Conservation (phyloP, 116 monocot genomes). For the Thalassia testudinum region DNA sequence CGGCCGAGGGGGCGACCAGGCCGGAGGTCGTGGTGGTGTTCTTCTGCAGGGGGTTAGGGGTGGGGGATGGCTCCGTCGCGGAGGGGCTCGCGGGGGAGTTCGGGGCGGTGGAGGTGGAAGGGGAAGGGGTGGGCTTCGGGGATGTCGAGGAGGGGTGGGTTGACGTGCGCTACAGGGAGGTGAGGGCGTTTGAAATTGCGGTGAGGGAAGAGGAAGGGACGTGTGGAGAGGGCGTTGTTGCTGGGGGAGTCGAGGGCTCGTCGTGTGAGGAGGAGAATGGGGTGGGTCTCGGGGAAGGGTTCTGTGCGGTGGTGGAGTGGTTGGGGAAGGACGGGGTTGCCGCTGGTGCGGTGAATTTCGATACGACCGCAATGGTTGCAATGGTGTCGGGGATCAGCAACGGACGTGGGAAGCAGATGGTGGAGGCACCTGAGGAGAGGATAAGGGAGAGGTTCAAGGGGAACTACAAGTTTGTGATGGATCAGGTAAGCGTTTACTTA, state of each 20-base stretch:
- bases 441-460: slow-evolving; percentile 48
- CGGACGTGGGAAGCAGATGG: slow-evolving; percentile 26
- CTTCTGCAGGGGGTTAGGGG: slow-evolving; percentile 45
- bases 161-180: slow-evolving; percentile 5
- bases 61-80: background rate
- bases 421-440: slow-evolving; percentile 26
- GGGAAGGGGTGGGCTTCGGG: slow-evolving; percentile 16
- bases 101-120: slow-evolving; percentile 34
- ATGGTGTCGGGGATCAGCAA: slow-evolving; percentile 93
- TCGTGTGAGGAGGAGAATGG: background rate
- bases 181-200: slow-evolving; percentile 29
- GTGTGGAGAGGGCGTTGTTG: background rate
- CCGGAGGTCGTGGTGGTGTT: slow-evolving; percentile 30
- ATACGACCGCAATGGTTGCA: slow-evolving; percentile 88
- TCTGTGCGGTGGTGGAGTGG: slow-evolving; percentile 17
- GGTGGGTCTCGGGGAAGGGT: slow-evolving; percentile 7
- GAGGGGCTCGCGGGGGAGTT: slow-evolving; percentile 18
- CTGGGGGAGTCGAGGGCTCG: background rate
- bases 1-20: background rate
- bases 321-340: background rate
- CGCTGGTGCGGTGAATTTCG: slow-evolving; percentile 49
- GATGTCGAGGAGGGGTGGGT: slow-evolving; percentile 44
- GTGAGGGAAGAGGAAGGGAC: background rate
- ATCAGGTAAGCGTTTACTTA: too few species aligned
- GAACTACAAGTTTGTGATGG: slow-evolving; percentile 84